Conservation (phyloP, 805 yeast genomes). For the Wickerhamiella vanderwaltii region DNA sequence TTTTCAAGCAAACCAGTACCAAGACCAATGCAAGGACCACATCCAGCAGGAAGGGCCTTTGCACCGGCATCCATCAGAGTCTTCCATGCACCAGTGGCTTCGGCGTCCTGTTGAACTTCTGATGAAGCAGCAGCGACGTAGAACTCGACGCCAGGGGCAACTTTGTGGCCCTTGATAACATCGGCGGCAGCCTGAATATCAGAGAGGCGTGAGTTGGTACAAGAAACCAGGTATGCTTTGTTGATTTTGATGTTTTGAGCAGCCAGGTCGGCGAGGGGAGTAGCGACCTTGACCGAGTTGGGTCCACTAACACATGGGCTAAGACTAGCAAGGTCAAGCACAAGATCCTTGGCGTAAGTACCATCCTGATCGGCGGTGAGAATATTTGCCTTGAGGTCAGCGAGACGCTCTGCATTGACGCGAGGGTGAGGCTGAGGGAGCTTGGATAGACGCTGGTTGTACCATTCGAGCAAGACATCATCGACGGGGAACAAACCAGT, state of each 20-base stretch:
- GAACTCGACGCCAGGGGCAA: slow-evolving; percentile 84
- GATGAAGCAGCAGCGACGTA: slow-evolving; percentile 97
- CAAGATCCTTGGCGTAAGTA: slow-evolving; percentile 74
- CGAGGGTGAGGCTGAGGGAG: slow-evolving; percentile 74
- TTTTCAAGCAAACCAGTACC: slow-evolving; percentile 89
- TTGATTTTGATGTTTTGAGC: slow-evolving; percentile 62
- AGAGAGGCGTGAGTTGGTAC: slow-evolving; percentile 88
- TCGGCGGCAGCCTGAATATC: slow-evolving; percentile 93
- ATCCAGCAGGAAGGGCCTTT: slow-evolving; percentile 90
- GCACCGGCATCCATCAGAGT: slow-evolving; percentile 86
- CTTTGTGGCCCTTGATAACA: slow-evolving; percentile 66
- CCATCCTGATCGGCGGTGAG: slow-evolving; percentile 62
- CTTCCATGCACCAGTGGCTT: slow-evolving; percentile 84
- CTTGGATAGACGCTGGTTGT: slow-evolving; percentile 45
- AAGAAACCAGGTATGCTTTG: slow-evolving; percentile 95
- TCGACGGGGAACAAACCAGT: slow-evolving; percentile 98
- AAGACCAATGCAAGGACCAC: slow-evolving; percentile 98
- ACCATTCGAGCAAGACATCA: slow-evolving; percentile 61
- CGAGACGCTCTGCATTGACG: slow-evolving; percentile 50
- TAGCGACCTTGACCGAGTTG: slow-evolving; percentile 87
- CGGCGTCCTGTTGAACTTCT: slow-evolving; percentile 86
- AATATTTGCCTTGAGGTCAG: slow-evolving; percentile 36
- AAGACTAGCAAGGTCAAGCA: slow-evolving; percentile 64
- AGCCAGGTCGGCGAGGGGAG: slow-evolving; percentile 62
- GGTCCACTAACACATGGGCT: slow-evolving; percentile 94